Conservation (phyloP, 768 basidiomycete species). For the Pleurotus ostreatus region DNA sequence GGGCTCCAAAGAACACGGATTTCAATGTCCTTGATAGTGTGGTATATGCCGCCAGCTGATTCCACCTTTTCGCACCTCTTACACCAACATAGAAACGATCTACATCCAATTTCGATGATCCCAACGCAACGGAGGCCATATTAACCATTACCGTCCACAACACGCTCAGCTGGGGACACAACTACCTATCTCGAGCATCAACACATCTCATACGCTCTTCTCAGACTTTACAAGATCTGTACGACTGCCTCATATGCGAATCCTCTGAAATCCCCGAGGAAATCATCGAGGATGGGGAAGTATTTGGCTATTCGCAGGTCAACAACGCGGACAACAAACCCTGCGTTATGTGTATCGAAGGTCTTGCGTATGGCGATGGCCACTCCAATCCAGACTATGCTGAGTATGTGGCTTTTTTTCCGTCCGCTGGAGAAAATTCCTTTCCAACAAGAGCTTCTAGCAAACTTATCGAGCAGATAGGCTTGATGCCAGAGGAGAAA, state of each 20-base stretch:
- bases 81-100: constrained; percentile 20
- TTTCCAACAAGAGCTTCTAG: constrained; percentile 23
- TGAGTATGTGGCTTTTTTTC: constrained; percentile 26
- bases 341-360: constrained; percentile 61
- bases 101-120: constrained; percentile 17
- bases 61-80: neutral
- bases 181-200: constrained; percentile 56
- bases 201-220: constrained; percentile 69
- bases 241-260: constrained; percentile 54
- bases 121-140: constrained; percentile 35
- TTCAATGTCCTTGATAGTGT: constrained; percentile 49
- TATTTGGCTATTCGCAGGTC: constrained; percentile 26
- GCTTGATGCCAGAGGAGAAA: constrained; percentile 27
- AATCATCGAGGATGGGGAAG: constrained; percentile 24
- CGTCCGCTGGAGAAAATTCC: neutral
- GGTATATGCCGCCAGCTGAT: constrained; percentile 23
- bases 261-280: constrained; percentile 52
- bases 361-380: constrained; percentile 53
- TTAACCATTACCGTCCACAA: constrained; percentile 59
- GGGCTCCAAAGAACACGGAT: constrained; percentile 62
- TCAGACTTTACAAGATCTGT: constrained; percentile 66
- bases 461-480: constrained; percentile 39
- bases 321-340: constrained; percentile 22
- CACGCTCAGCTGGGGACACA: constrained; percentile 57
- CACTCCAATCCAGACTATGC: constrained; percentile 49